Base-by-base conservation (phyloP, 805 yeast genomes). In the Ogataea parapolymorpha region DNA sequence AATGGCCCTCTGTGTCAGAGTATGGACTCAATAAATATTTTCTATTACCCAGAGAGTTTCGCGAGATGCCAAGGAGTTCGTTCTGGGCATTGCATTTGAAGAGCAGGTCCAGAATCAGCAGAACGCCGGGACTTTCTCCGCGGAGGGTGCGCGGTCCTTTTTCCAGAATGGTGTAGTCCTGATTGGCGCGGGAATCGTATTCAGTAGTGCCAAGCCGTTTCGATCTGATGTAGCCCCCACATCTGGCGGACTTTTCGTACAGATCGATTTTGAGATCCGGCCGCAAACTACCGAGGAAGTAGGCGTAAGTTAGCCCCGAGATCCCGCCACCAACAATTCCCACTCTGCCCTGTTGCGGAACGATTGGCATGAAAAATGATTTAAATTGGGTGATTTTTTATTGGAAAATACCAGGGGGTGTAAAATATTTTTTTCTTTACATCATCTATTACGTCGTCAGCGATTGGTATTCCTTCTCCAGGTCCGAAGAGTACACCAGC, bases 121-220 rank as follows among this genome's bases (percentile, higher is more conserved):
- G 64, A 0, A 89, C 78, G 0, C 98, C 98, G 29, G 80, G 80
- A 40, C 88, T 84, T 5, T 77, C 77, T 0, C 96, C 95, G 45
- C 96, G 67, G 32, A 93, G 66, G 0, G 98, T 93, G 36, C 98
- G 67, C 0, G 99, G 98, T 0, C 98, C 99, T 47, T 82, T 83
- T 54, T 93, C 98, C 23, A 87, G 60, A 3, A 71, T 44, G 0
- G 73, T 59, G 2, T 51, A 48, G 6, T 53, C 50, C 9, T 50
- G 53, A 14, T 45, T 51, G 4, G 44, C 46, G 18, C 35, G 41
- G 2, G 53, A 44, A 43, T 59, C 67, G 20, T 53, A 53, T 24
- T 50, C 56, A 5, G 54, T 35, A 27, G 66, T 55, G n/a, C 52
- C 50, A n/a, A 66, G 59, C 10, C 55, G 50, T 42, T 74, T 67